Base-by-base conservation (phyloP, 2,329 filamentous ascomycete species). In the Aspergillus melleus region DNA sequence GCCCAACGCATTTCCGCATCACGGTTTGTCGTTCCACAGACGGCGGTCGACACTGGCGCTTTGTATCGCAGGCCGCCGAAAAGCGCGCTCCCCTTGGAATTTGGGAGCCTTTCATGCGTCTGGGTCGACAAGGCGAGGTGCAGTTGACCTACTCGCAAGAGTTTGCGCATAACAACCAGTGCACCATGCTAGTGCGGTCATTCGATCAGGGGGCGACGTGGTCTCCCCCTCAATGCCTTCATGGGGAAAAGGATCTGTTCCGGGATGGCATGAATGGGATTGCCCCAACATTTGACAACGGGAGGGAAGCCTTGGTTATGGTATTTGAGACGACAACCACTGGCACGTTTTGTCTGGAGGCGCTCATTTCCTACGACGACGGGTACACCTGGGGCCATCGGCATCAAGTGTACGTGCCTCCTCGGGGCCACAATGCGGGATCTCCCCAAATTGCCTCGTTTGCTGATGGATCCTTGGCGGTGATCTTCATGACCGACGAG, bases 61-160 rank as follows among this genome's bases (percentile, higher is more conserved):
- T 74, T 64, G 71, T 77, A 2, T 75, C 78, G 22, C 80, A 82
- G 64, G 81, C 80, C 4, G 71, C 70, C 0, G 76, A 82, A 70
- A 80, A 78, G 50, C 47, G 63, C 1, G 68, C 76, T 0, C 69
- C 71, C 0, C 57, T 73, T 10, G 81, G 81, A 0, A 68, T 82
- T 19, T 83, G 81, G 81, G 81, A 83, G 65, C 81, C 81, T 0
- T 83, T 82, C 59, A 79, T 83, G 75, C 73, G 80, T 1, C 60
- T 78, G 14, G 74, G 74, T 14, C 63, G 66, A 11, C 60, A 61
- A 2, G 73, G 74, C 52, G 77, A 78, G 60, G 69, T 82, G 1
- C 79, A 81, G 61, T 67, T 82, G 61, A 79, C 75, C 14, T 83
- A 77, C 64, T 81, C 80, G 24, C 74, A 79, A 58, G 80, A 83